Conservation (phyloP, 2,329 filamentous ascomycete species). For the Exophiala sideris region DNA sequence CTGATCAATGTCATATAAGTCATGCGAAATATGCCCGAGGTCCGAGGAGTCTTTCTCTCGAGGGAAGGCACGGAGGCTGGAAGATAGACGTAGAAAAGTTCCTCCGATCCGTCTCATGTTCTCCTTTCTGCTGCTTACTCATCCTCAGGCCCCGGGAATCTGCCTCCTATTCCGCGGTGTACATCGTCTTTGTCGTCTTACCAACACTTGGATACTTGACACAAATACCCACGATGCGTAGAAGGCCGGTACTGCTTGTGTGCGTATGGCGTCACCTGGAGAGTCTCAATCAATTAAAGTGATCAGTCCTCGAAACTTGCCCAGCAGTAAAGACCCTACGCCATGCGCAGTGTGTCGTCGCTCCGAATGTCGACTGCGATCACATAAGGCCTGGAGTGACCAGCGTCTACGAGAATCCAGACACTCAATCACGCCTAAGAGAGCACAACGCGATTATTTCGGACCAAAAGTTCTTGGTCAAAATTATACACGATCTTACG, state of each 20-base stretch:
- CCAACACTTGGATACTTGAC: no score
- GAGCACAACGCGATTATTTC: background rate
- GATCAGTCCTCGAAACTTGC: background rate
- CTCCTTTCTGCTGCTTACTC: no score
- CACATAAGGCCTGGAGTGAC: slow-evolving; percentile 6
- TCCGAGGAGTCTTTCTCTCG: no score
- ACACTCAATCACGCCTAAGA: background rate
- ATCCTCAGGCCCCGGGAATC: no score
- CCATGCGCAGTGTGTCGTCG: slow-evolving; percentile 8
- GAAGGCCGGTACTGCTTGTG: slow-evolving; percentile 54
- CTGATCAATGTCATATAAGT: no score
- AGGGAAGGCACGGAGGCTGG: no score
- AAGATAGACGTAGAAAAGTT: no score
- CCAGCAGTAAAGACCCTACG: background rate
- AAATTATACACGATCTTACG: slow-evolving; percentile 6
- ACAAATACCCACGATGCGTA: no score
- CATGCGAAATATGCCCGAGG: no score
- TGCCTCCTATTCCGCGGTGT: no score
- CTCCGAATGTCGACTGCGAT: slow-evolving; percentile 2
- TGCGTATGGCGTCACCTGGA: slow-evolving; percentile 5
- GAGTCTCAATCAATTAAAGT: background rate
- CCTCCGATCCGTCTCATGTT: no score
- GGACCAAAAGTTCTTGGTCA: background rate
- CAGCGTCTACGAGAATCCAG: background rate
- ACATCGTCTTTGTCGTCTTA: no score